These are phyloP conservation scores for Mycena pura DNA, from an alignment of 768 basidiomycete species.

Conservation along the genomic window DNA sequence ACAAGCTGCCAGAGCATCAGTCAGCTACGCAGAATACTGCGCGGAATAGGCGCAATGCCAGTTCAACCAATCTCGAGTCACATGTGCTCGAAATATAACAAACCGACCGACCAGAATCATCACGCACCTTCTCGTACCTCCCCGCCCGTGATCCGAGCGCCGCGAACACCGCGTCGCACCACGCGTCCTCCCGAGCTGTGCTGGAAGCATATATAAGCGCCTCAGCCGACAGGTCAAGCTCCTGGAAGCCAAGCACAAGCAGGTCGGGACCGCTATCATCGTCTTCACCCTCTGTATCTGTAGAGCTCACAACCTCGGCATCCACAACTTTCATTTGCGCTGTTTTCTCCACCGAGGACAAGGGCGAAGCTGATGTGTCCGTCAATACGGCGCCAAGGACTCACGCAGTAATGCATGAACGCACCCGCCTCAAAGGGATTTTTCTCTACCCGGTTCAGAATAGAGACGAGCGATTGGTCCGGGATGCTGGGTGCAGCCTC, in stretches of 20 bases:
- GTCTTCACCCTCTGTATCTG: too few species aligned
- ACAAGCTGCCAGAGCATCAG: constrained; percentile 51
- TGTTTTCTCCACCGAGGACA: too few species aligned
- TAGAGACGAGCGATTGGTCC: too few species aligned
- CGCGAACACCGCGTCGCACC: constrained; percentile 70
- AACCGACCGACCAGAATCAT: not conserved
- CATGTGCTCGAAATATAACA: too few species aligned
- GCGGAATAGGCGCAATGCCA: too few species aligned
- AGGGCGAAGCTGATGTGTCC: too few species aligned
- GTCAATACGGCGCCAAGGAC: too few species aligned
- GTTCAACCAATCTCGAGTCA: too few species aligned
- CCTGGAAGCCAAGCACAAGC: constrained; percentile 81
- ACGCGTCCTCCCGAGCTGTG: constrained; percentile 71
- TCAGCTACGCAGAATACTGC: not conserved
- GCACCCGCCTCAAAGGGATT: constrained; percentile 27
- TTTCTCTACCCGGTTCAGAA: too few species aligned
- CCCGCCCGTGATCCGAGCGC: constrained; percentile 71
- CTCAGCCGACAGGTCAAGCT: constrained; percentile 80
- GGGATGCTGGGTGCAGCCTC: not conserved
- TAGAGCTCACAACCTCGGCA: too few species aligned
- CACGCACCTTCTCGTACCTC: constrained; percentile 68
- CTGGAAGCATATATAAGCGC: constrained; percentile 75
- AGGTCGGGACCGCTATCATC: constrained; percentile 63
- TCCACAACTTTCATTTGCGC: too few species aligned
- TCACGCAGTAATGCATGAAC: not conserved